A percentile compares a stretch with the other conserved stretches of the same genome.
These are phyloP conservation scores for Colletotrichum chrysophilum DNA, from an alignment of 2,329 filamentous ascomycete genomes.

Conservation along the genomic window DNA sequence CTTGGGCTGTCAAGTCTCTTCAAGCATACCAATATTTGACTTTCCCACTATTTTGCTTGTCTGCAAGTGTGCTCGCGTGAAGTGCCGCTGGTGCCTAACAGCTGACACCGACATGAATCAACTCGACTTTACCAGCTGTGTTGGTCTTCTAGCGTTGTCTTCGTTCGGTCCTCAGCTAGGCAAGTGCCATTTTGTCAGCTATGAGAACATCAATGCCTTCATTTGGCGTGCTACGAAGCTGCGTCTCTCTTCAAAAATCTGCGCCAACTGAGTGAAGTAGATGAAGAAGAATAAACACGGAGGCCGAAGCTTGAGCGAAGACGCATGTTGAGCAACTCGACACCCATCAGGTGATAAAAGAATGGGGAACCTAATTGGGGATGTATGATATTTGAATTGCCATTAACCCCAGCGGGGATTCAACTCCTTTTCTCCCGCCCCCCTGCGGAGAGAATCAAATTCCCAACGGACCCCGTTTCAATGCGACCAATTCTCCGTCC, in stretches of 20 bases:
- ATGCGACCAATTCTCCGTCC: background rate
- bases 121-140: background rate
- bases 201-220: background rate
- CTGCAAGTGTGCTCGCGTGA: rapidly evolving
- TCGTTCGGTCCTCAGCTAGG: rapidly evolving
- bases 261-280: too few species aligned
- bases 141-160: background rate
- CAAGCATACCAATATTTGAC: rapidly evolving
- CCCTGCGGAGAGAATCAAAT: background rate
- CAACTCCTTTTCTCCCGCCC: background rate
- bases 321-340: background rate
- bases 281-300: too few species aligned
- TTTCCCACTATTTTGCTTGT: background rate
- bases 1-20: background rate
- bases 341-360: background rate
- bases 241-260: too few species aligned
- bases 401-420: background rate
- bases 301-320: too few species aligned
- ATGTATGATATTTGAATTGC: background rate
- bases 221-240: background rate
- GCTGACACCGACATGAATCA: background rate
- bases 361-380: background rate
- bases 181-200: rapidly evolving
- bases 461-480: background rate
- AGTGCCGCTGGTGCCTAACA: rapidly evolving